Evolutionary conservation across 2,329 filamentous ascomycete genomes (phyloP), one percentile per base, ranked within the genome.

Genomic region (Sclerotinia nivalis): DNA sequence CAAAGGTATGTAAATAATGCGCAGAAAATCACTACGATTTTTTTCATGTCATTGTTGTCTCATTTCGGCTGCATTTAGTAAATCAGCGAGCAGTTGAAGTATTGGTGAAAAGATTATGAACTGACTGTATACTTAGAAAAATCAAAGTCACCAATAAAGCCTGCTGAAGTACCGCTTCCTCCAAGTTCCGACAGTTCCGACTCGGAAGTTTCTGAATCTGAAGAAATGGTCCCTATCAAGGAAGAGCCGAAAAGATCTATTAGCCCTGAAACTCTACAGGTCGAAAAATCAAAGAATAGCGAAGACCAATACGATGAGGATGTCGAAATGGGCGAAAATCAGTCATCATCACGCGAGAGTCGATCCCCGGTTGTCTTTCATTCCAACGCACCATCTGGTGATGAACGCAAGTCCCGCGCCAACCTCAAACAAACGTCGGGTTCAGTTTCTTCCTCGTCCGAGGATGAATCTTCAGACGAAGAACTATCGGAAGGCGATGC

Each of bases 351-450:
- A 13, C 72, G 75, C 0, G 75, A 77, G 37, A 78, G 76, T 70
- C 76, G 76, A 56, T 78, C 76, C 31, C 76, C 76, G 25, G 70
- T 77, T 31, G 69, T 73, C 18, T 77, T 77, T 71, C 56, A 65
- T 54, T 61, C 64, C 28, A 31, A 66, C 55, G 55, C 62, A 55
- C 47, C 69, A 56, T 55, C 61, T 20, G 52, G 67, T 5, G 67
- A 69, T 55, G 67, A 69, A 37, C 59, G 59, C 1, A 62, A 55
- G 49, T 31, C 49, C 3, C 15, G 31, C 28, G 22, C 28, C 13
- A 34, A 45, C n/a, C 37, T 31, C 28, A 56, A 47, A 15, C 34
- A 49, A 37, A 34, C 22, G 15, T 61, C 40, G 12, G 15, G 12
- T 5, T 37, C 59, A 37, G 28, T 18, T 47, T 69, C 50, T 34